phyloP scores from a whole-genome alignment of 2,329 filamentous ascomycete species.

The Chaetomiaceae sp. region DNA sequence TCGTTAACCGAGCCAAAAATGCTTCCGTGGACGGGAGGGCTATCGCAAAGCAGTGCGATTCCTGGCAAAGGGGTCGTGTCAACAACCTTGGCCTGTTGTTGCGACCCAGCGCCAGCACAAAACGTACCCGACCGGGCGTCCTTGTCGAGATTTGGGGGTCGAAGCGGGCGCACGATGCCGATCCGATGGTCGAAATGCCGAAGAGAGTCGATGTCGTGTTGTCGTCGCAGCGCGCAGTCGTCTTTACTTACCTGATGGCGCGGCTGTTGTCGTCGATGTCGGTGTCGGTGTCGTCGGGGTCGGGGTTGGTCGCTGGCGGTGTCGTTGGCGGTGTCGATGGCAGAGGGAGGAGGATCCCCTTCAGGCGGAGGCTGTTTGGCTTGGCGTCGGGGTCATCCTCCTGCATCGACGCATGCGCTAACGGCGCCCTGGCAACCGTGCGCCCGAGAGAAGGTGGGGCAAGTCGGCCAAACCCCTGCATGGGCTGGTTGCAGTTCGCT shows the following conservation, averaged over 20 bases:
- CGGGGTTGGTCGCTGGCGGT: constrained; percentile 10
- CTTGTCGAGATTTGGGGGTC: constrained; percentile 5
- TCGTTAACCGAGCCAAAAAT: too few relatives aligned
- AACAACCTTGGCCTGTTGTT: constrained; percentile 15
- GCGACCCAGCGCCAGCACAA: constrained; percentile 9
- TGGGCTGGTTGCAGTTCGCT: neutral
- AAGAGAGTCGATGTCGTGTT: constrained; percentile 9
- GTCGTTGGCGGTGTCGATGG: constrained; percentile 16
- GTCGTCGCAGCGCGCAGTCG: constrained; percentile 15
- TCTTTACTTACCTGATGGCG: constrained; percentile 19
- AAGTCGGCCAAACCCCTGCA: constrained; percentile 1
- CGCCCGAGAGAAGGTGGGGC: constrained; percentile 16
- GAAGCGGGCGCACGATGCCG: neutral
- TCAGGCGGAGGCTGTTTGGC: constrained; percentile 24
- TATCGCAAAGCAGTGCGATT: constrained; percentile 12
- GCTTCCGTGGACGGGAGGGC: too few relatives aligned
- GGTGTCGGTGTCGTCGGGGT: constrained; percentile 10
- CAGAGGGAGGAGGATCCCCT: constrained; percentile 16
- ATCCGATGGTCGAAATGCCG: constrained; percentile 13
- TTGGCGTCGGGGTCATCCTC: constrained; percentile 23
- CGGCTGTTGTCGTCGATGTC: constrained; percentile 19
- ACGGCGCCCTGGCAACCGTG: constrained; percentile 28
- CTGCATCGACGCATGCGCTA: constrained; percentile 24
- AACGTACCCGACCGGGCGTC: constrained; percentile 9
- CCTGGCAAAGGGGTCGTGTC: constrained; percentile 4